Conservation (phyloP, 1,284 basidiomycete species). For the Moesziomyces parantarcticus region DNA sequence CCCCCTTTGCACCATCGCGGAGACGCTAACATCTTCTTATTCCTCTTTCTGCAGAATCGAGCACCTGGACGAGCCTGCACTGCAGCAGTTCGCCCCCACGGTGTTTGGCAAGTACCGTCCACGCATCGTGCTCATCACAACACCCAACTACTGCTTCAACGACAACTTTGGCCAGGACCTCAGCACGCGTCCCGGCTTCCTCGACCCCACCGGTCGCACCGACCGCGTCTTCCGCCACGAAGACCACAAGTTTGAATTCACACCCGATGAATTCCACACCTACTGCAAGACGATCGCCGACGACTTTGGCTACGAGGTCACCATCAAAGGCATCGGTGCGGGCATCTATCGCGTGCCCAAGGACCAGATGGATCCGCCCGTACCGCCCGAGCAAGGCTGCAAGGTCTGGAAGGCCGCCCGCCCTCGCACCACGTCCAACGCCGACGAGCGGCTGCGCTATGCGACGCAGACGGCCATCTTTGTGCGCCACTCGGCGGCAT, state of each 20-base stretch:
- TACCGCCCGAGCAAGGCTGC: slow-evolving; percentile 23
- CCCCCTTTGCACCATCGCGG: background rate
- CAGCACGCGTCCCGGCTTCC: slow-evolving; percentile 70
- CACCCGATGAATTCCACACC: slow-evolving; percentile 77
- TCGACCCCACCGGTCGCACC: slow-evolving; percentile 81
- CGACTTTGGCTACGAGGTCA: slow-evolving; percentile 80
- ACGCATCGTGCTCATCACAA: slow-evolving; percentile 82
- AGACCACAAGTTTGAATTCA: slow-evolving; percentile 96
- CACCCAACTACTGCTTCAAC: slow-evolving; percentile 90
- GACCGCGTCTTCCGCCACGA: slow-evolving; percentile 75
- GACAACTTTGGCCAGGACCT: slow-evolving; percentile 74
- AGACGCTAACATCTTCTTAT: slow-evolving; percentile 4
- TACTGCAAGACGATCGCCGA: slow-evolving; percentile 78
- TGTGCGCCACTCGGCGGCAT: slow-evolving; percentile 28
- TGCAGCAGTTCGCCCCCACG: slow-evolving; percentile 82
- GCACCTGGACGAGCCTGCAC: slow-evolving; percentile 78
- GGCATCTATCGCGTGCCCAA: slow-evolving; percentile 40
- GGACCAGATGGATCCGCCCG: slow-evolving; percentile 29
- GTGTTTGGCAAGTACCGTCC: slow-evolving; percentile 87
- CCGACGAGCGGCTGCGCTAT: slow-evolving; percentile 33
- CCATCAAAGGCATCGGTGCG: slow-evolving; percentile 30
- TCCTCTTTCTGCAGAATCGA: slow-evolving; percentile 76
- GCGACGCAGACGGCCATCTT: slow-evolving; percentile 44
- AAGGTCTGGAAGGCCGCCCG: slow-evolving; percentile 33
- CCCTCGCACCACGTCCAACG: slow-evolving; percentile 36